Base-by-base conservation (phyloP, 2,329 filamentous ascomycete genomes). In the Biscogniauxia marginata region DNA sequence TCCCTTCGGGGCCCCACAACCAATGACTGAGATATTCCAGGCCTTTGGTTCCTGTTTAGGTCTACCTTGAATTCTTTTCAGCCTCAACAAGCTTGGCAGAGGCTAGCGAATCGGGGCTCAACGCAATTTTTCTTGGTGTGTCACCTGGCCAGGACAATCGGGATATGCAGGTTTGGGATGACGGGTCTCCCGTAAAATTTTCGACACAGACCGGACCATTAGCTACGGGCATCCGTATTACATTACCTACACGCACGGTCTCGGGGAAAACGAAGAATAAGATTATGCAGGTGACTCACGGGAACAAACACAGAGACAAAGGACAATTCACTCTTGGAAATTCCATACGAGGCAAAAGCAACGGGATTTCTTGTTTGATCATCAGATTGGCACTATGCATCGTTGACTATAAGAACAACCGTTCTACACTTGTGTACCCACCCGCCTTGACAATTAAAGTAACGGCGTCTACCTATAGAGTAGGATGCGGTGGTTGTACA, bases 101-200 rank as follows among this genome's bases (percentile, higher is more conserved):
- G 46, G 49, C 49, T 22, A 34, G 50, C 43, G 44, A 34, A 55
- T 46, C 49, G 39, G 23, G 18, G 24, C 2, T 13, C 19, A n/a
- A 20, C 39, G 11, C 25, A 39, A 23, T 3, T 7, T 24, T 30
- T 53, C 20, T 45, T 52, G 19, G 49, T 22, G 30, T 45, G 58
- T 64, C 62, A 64, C 54, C 50, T 59, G 62, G 50, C 25, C 16
- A 45, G 48, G 39, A 50, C 54, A 56, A 55, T 61, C 62, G 62
- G 62, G 60, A 61, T 57, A 56, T 62, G 30, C 20, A 64, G 62
- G 62, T 56, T 53, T 20, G 39, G 34, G 46, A 21, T 11, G 43
- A 53, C 34, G 53, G 49, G 30, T 53, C 49, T 46, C 55, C 62
- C 60, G 62, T 44, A 43, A 51, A 51, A 57, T 61, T 63, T 56